Base-by-base conservation (phyloP, 1,284 basidiomycete species). In the Fomitiporia mediterranea region DNA sequence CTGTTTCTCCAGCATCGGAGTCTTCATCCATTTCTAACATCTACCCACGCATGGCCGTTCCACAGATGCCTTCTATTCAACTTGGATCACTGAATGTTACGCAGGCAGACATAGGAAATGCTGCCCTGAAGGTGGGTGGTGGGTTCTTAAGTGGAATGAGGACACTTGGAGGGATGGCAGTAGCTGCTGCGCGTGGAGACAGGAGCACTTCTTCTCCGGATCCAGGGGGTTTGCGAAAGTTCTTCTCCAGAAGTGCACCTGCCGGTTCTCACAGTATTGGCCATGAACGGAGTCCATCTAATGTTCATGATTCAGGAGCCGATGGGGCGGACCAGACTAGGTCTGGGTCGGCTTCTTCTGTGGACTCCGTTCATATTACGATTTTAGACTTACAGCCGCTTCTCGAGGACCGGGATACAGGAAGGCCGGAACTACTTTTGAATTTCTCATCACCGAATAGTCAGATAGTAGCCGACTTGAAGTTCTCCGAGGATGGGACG, bases 231-330 rank as follows among this genome's bases (percentile, higher is more conserved):
- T 59, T 67, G 2, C 65, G 64, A 39, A 63, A 68, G 60, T 78
- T 82, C 65, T 81, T 84, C 65, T 87, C 84, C 37, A 73, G 79
- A 64, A 85, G 84, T 62, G 83, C 84, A 0, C 86, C 85, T 13
- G 77, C 78, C 28, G 72, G 69, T 28, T 70, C 66, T 4, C 64
- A 46, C 2, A 17, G 39, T 51, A 48, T 48, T 57, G 57, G 43
- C 48, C 51, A 50, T 46, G 44, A 30, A 19, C 51, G 55, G 49
- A 32, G 55, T 47, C 17, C 34, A 37, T 50, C 54, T 25, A n/a
- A 28, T 9, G 23, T 28, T 1, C 19, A 17, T 34, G 46, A 49
- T 17, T n/a, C 17, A 5, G 53, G 47, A 23, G 9, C 11, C 3
- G 38, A 28, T 27, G 19, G 21, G 17, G 27, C 30, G 19, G 46